Percentiles rank a stretch among this genome's conserved stretches.
Conservation (phyloP, 306 rosid species). For the Lotus japonicus region DNA sequence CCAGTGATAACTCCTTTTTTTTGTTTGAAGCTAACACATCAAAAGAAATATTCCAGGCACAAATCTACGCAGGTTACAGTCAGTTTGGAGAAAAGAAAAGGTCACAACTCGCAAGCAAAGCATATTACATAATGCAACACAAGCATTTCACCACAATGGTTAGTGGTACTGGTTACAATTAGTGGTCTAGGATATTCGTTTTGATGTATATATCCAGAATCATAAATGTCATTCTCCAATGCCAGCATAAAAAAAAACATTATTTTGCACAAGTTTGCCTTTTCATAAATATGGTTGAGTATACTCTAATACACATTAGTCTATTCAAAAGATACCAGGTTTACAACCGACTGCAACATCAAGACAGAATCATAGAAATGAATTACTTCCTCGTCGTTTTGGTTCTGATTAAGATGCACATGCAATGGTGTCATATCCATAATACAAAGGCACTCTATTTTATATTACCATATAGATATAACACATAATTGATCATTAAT, state of each 20-base stretch:
- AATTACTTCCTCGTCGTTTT: background rate
- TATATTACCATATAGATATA: background rate
- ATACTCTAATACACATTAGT: background rate
- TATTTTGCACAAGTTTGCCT: too few species aligned
- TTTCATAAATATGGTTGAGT: too few species aligned
- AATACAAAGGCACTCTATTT: background rate
- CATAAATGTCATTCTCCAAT: background rate
- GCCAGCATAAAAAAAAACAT: background rate
- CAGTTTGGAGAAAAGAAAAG: conserved; percentile 5
- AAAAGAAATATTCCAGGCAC: background rate
- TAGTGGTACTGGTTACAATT: too few species aligned
- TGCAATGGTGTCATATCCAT: background rate
- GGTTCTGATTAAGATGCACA: background rate
- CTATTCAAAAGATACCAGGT: background rate
- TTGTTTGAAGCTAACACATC: background rate
- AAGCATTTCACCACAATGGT: background rate
- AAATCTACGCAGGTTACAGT: background rate
- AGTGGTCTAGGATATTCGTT: background rate
- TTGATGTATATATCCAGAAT: background rate
- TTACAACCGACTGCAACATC: background rate
- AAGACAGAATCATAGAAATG: conserved; percentile 8
- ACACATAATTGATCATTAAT: background rate
- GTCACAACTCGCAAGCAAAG: too few species aligned
- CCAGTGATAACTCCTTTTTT: background rate
- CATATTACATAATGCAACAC: background rate